Base-by-base conservation (phyloP, 1,139 yeast species). In the Diutina catenulata region DNA sequence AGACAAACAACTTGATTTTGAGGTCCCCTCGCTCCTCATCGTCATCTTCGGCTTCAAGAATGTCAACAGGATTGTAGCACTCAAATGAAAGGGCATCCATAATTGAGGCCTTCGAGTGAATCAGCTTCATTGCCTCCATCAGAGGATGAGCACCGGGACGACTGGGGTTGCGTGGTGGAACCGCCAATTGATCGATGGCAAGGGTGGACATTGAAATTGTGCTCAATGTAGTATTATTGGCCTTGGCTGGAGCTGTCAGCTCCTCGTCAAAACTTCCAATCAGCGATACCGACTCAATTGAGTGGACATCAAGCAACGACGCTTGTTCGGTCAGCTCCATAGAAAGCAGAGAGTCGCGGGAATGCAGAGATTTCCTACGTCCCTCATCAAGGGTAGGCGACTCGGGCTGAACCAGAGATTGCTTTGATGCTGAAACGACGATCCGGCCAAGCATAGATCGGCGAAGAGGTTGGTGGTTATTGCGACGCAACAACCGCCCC, bases 1-100 rank as follows among this genome's bases (percentile, higher is more conserved):
- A 31, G 18, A 31, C 25, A 31, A 31, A 31, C 4, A 31, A 19
- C 14, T 31, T 31, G 24, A 31, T 31, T 13, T 31, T 31, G 35
- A 31, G 24, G 14, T n/a, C 20, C 4, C 21, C 19, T 10, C 20
- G 6, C n/a, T 21, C 26, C 6, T 16, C 21, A 4, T 19, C 16
- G 6, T 31, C 35, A 13, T 31, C 35, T n/a, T 31, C 26, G 5
- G 35, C 9, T 21, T 31, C 35, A 6, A 25, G 35, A 13, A 13
- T 10, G 3, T 14, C 11, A 6, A 19, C 21, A 13, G 35, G 35
- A 21, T 31, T 26, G 13, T n/a, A 4, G 7, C 16, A 7, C 5
- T n/a, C 6, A 16, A 25, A 7, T 14, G 8, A 4, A 25, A 14
- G 6, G 26, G 10, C 26, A 14, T 13, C 16, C 3, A 8, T 8